Evolutionary conservation across 2,329 filamentous ascomycete species (phyloP), one percentile per base, ranked within the genome.

Genomic region (Microcyclosporella mali): DNA sequence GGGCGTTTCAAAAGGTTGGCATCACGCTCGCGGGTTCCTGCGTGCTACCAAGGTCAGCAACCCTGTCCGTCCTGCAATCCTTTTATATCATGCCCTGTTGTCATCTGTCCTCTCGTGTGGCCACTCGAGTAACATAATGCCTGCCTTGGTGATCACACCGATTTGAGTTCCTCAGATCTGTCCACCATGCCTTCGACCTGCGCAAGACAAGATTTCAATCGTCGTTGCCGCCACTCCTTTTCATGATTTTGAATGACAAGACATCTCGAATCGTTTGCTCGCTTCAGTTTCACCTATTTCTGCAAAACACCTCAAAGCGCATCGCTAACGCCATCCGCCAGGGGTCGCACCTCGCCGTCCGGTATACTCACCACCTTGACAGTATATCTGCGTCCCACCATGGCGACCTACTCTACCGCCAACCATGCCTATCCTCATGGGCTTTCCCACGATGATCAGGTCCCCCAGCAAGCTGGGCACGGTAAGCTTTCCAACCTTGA

Each of bases 21-120:
- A 45, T 39, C 47, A 43, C 36, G 46, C 39, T 31, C 35, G 40
- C 46, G 46, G 39, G 40, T 47, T 47, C 36, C 44, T 49, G 49
- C 43, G 51, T 54, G 38, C 51, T 28, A 54, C 51, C 29, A 34
- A 46, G 46, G 51, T 54, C 35, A 45, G 49, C 51, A 34, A 12
- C 43, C 33, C 37, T 40, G 46, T 48, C 50, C 50, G 50, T 45
- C 45, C 40, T 29, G 21, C 40, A 15, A 7, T 17, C 9, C 44
- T 37, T 21, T 29, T 27, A 17, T 12, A 17, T 37, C 30, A 36
- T 45, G 28, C 44, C 17, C 39, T 37, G 35, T 37, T 40, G 42
- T 50, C 45, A 47, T 42, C 41, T 37, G 45, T 36, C 39, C 29
- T 38, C 34, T 42, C 30, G 33, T 46, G 33, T 37, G 33, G 43